Evolutionary conservation across 1,284 basidiomycete genomes (phyloP).

Genomic region (Trichosporon coremiiforme): DNA sequence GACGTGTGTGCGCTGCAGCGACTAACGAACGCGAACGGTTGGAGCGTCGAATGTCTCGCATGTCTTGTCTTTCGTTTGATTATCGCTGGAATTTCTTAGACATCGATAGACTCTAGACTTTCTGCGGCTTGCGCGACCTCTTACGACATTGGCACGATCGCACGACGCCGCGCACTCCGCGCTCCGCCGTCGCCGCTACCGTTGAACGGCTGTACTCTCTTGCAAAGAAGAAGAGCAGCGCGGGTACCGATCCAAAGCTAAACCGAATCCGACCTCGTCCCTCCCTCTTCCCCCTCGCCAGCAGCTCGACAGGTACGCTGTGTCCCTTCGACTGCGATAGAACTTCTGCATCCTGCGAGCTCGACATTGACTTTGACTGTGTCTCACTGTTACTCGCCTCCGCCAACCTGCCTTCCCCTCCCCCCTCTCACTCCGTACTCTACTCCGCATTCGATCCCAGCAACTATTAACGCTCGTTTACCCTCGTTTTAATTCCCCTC

Average conservation of each 20-base stretch:
- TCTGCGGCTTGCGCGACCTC: background rate
- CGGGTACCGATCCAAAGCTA: background rate
- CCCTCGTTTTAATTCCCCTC: background rate
- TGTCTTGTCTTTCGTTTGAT: background rate
- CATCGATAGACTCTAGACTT: too few relatives aligned
- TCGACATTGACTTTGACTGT: background rate
- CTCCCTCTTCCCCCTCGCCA: background rate
- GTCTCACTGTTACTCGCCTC: background rate
- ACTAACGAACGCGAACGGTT: background rate
- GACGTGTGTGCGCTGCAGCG: background rate
- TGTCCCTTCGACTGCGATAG: background rate
- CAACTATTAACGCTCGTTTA: background rate
- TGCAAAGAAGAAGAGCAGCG: background rate
- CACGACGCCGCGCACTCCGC: background rate
- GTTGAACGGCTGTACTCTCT: background rate
- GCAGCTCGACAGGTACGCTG: background rate
- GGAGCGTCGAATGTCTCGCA: background rate
- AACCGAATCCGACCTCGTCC: background rate
- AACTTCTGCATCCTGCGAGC: background rate
- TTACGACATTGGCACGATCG: slow-evolving; percentile 1
- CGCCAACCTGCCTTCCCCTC: too few relatives aligned
- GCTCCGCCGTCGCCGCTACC: background rate
- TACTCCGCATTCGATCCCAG: background rate
- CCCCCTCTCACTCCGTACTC: background rate
- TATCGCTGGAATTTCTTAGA: too few relatives aligned